Evolutionary conservation across 768 basidiomycete species (phyloP), one percentile per base, ranked within the genome.

Genomic region (Amanita thiersii): DNA sequence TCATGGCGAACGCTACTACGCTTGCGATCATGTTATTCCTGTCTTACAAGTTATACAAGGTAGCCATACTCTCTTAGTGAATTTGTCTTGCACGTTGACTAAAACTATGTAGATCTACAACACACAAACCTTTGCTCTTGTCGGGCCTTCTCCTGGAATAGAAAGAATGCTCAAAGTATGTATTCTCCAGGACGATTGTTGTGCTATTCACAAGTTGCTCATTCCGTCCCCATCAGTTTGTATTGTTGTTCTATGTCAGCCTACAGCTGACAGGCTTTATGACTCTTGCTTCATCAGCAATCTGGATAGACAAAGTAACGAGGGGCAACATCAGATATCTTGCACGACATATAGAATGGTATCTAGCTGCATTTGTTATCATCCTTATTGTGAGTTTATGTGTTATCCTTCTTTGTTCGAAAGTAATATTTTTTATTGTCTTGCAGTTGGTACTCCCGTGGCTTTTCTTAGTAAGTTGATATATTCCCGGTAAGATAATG

Each of bases 251-350:
- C 45, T 72, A 64, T 4, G 73, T 70, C 23, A 60, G 53, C 45
- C 50, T 76, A 9, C 73, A 75, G 24, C 61, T 77, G 3, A 55
- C 70, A 1, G 56, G 57, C 4, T 77, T 78, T 55, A 75, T 78
- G 50, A 61, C 62, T 2, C 31, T 77, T 4, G 64, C 69, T 5
- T 65, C 69, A 11, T 60, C 67, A 2, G 63, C 55, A 1, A 53
- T 75, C 44, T 78, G 76, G 76, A 62, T 73, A 15, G 61, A 66
- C 47, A 71, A 73, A 51, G 60, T 72, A 5, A 62, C 59, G 17
- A 57, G 57, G 31, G 63, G 62, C 1, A 43, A 56, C 8, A 55
- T 72, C 26, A 56, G 53, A n/a, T 37, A 40, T 9, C 47, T 70
- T n/a, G 59, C 65, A 15, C 43, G 55, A 0, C 59, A 68, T 41